Evolutionary conservation across 2,329 filamentous ascomycete species (phyloP).

Genomic region (Furcasterigmium sp.): DNA sequence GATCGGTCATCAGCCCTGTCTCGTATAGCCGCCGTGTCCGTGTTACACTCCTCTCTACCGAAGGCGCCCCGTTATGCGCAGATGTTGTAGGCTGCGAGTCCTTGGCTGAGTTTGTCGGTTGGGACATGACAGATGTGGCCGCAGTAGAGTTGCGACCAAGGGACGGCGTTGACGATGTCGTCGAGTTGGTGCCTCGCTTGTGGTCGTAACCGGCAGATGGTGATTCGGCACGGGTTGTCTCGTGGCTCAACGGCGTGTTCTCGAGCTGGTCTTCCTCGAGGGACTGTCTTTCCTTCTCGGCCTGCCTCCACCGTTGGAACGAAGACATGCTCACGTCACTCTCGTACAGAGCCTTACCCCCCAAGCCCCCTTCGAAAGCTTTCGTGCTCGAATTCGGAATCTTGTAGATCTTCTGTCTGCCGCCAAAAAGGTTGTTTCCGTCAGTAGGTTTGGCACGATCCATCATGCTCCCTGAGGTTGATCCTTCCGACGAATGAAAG

Average conservation of each 20-base stretch:
- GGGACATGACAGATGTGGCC: slow-evolving; percentile 82
- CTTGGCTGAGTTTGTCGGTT: slow-evolving; percentile 48
- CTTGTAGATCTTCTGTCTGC: slow-evolving; percentile 92
- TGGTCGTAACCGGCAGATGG: slow-evolving; percentile 61
- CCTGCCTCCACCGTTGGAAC: slow-evolving; percentile 70
- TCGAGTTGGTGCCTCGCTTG: slow-evolving; percentile 83
- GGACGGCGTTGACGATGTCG: slow-evolving; percentile 64
- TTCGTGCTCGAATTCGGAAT: slow-evolving; percentile 44
- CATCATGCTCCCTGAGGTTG: slow-evolving; percentile 69
- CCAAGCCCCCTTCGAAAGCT: slow-evolving; percentile 41
- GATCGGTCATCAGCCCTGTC: slow-evolving; percentile 71
- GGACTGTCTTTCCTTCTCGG: slow-evolving; percentile 49
- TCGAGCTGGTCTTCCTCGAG: slow-evolving; percentile 29
- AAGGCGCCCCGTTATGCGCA: slow-evolving; percentile 27
- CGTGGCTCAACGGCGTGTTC: slow-evolving; percentile 19
- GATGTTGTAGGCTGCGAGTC: slow-evolving; percentile 37
- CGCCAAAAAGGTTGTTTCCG: slow-evolving; percentile 90
- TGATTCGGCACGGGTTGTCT: slow-evolving; percentile 40
- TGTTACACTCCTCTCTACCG: slow-evolving; percentile 58
- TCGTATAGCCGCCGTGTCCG: slow-evolving; percentile 78
- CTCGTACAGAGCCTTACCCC: slow-evolving; percentile 71
- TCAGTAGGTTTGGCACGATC: slow-evolving; percentile 75
- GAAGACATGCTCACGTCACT: slow-evolving; percentile 79
- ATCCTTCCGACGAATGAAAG: slow-evolving; percentile 61
- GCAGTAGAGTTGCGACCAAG: slow-evolving; percentile 75